These are phyloP conservation scores for Ploettnerulaceae sp. DNA, from an alignment of 2,329 filamentous ascomycete species.

Conservation along the genomic window DNA sequence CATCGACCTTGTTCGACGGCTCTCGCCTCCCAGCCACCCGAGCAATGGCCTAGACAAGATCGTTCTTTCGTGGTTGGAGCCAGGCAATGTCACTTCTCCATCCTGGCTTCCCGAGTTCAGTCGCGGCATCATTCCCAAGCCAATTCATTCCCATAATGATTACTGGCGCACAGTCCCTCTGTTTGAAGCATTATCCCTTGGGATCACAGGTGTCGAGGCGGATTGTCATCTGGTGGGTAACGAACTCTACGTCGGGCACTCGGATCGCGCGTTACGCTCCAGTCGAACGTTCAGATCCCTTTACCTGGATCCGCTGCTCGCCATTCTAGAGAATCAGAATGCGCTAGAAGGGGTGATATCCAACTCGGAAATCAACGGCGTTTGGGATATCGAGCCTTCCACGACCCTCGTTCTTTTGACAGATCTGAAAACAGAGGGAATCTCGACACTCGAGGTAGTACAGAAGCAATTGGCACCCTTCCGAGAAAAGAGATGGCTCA, in stretches of 20 bases:
- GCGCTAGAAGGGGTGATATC: background rate
- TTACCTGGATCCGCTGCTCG: slow-evolving; percentile 55
- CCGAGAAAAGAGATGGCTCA: slow-evolving; percentile 37
- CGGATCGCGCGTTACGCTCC: slow-evolving; percentile 45
- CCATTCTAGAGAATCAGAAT: slow-evolving; percentile 49
- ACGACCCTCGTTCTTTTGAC: slow-evolving; percentile 40
- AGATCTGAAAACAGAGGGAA: slow-evolving; percentile 45
- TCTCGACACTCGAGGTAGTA: slow-evolving; percentile 37
- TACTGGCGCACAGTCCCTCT: slow-evolving; percentile 46
- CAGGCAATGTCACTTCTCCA: background rate
- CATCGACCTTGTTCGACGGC: slow-evolving; percentile 35
- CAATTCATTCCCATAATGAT: slow-evolving; percentile 51
- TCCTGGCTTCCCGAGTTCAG: slow-evolving; percentile 23
- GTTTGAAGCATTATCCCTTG: slow-evolving; percentile 49
- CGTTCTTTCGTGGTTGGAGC: slow-evolving; percentile 10
- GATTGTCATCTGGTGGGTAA: slow-evolving; percentile 55
- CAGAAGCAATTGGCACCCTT: slow-evolving; percentile 39
- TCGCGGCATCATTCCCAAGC: slow-evolving; percentile 16
- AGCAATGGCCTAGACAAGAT: slow-evolving; percentile 20
- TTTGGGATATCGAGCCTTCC: slow-evolving; percentile 20
- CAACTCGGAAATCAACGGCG: slow-evolving; percentile 15
- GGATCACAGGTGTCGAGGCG: slow-evolving; percentile 53
- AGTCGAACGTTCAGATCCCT: slow-evolving; percentile 51
- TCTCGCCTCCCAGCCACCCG: slow-evolving; percentile 49
- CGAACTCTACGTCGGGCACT: slow-evolving; percentile 51